Evolutionary conservation across 805 yeast species (phyloP).

Genomic region (Pichia sporocuriosa): DNA sequence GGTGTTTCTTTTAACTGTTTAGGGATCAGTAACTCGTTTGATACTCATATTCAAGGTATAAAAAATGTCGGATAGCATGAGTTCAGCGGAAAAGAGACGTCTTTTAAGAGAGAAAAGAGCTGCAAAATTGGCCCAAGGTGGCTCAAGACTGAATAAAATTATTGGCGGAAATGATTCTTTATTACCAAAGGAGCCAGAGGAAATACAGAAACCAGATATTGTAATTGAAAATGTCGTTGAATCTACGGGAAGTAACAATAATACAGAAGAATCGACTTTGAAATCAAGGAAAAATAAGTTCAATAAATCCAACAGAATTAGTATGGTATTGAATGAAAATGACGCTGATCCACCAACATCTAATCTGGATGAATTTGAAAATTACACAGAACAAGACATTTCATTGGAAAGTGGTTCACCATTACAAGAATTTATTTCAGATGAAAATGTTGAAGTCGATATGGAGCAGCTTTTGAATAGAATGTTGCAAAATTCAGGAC

Average conservation of each 20-base stretch:
- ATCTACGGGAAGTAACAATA: background rate
- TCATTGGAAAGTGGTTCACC: constrained; percentile 14
- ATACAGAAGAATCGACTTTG: background rate
- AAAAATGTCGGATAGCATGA: constrained; percentile 26
- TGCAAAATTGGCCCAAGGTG: constrained; percentile 53
- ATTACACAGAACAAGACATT: constrained; percentile 10
- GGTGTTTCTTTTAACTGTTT: too few relatives aligned
- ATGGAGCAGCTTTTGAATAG: constrained; percentile 9
- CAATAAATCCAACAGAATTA: constrained; percentile 1
- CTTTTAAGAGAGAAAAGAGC: constrained; percentile 58
- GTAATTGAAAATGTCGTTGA: background rate
- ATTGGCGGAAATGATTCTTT: constrained; percentile 26
- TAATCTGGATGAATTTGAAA: constrained; percentile 6
- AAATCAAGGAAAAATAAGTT: constrained; percentile 16
- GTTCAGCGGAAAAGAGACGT: constrained; percentile 53
- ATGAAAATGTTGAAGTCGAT: constrained; percentile 15
- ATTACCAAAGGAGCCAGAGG: background rate
- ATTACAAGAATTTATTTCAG: constrained; percentile 4
- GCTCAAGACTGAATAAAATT: constrained; percentile 46
- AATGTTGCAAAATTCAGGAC: constrained; percentile 6
- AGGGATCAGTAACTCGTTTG: too few relatives aligned
- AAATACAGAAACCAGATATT: background rate
- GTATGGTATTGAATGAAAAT: background rate
- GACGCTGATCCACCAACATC: constrained; percentile 15
- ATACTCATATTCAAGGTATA: background rate